Conservation (phyloP, 2,329 filamentous ascomycete genomes). For the Clarireedia sp. region DNA sequence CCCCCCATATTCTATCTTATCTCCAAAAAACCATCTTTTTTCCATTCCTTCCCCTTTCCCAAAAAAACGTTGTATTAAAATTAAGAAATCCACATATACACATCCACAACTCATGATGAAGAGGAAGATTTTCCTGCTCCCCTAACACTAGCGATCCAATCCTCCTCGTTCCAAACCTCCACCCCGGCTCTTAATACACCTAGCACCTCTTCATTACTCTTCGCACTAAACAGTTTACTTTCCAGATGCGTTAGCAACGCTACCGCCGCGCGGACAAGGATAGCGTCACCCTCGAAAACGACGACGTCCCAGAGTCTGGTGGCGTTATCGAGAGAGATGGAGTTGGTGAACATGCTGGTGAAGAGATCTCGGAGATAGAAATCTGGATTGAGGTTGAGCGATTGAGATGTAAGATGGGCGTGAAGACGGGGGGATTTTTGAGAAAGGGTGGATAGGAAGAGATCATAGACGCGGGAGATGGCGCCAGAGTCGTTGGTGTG, state of each 20-base stretch:
- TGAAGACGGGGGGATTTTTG: constrained; percentile 58
- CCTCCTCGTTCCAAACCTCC: constrained; percentile 18
- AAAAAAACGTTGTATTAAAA: too few relatives aligned
- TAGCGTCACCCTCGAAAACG: constrained; percentile 70
- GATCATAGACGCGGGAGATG: constrained; percentile 59
- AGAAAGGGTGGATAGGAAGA: constrained; percentile 58
- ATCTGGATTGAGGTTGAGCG: constrained; percentile 40
- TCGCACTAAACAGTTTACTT: constrained; percentile 38
- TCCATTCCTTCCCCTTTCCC: too few relatives aligned
- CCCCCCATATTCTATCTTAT: too few relatives aligned
- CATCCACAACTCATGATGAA: too few relatives aligned
- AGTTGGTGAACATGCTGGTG: constrained; percentile 53
- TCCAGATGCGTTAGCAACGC: constrained; percentile 52
- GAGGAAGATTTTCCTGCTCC: constrained; percentile 20
- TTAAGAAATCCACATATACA: too few relatives aligned
- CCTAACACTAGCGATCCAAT: constrained; percentile 23
- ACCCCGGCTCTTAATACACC: constrained; percentile 15
- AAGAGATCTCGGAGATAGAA: constrained; percentile 54
- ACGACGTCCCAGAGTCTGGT: constrained; percentile 74
- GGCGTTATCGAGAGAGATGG: constrained; percentile 60
- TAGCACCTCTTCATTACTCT: constrained; percentile 16
- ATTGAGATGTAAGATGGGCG: constrained; percentile 48
- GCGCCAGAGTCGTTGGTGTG: constrained; percentile 62
- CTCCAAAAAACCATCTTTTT: too few relatives aligned
- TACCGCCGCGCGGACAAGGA: constrained; percentile 63